Conservation (phyloP, 2,329 filamentous ascomycete species). For the Alternaria longipes region DNA sequence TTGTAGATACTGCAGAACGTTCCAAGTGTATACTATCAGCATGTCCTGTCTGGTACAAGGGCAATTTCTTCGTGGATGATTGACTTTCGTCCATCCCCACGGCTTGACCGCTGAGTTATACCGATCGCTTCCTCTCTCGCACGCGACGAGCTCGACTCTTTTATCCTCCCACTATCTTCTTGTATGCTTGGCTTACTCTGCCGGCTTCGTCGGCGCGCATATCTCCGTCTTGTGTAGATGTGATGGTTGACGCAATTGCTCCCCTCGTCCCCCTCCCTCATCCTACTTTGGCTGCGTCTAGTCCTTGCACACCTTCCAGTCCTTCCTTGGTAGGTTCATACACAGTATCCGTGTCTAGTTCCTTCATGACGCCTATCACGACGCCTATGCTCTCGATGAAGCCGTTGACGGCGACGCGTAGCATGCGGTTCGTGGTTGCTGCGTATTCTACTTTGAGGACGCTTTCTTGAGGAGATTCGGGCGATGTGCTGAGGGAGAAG, state of each 20-base stretch:
- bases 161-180: background rate
- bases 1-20: too few species aligned
- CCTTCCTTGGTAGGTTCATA: constrained; percentile 56
- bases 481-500: constrained; percentile 64
- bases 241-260: background rate
- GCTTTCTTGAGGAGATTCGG: constrained; percentile 37
- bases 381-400: constrained; percentile 92
- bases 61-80: too few species aligned
- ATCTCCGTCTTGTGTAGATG: background rate
- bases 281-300: constrained; percentile 74
- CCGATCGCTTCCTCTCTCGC: background rate
- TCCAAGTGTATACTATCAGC: too few species aligned
- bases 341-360: constrained; percentile 85
- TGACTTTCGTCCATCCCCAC: too few species aligned
- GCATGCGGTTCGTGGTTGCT: constrained; percentile 94
- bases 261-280: constrained; percentile 12
- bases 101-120: background rate
- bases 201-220: background rate
- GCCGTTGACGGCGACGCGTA: constrained; percentile 93
- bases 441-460: constrained; percentile 79
- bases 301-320: constrained; percentile 71
- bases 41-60: too few species aligned
- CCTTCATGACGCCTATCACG: constrained; percentile 87
- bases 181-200: background rate
- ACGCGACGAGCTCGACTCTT: background rate